phyloP scores from a whole-genome alignment of 257 asterid genomes.

The Euphrasia confusa region DNA sequence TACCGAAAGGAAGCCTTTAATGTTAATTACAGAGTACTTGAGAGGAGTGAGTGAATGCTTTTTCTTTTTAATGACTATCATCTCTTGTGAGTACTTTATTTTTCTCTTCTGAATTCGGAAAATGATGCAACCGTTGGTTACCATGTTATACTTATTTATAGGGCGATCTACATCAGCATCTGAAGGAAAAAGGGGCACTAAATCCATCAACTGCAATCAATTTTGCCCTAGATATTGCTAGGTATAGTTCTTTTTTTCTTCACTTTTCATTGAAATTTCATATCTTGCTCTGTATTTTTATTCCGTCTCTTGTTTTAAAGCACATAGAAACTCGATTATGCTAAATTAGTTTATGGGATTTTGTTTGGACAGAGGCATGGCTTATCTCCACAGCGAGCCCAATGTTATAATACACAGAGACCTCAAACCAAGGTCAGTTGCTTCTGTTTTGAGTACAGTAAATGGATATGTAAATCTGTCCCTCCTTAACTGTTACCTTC shows the following conservation, averaged over 20 bases:
- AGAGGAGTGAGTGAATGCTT: constrained; percentile 70
- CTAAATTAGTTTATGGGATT: constrained; percentile 21
- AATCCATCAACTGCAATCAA: constrained; percentile 66
- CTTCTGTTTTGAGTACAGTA: constrained; percentile 15
- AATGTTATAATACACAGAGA: constrained; percentile 95
- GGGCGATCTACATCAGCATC: constrained; percentile 97
- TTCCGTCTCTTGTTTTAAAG: constrained; percentile 9
- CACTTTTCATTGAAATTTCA: background rate
- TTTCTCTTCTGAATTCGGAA: background rate
- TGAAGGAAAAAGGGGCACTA: constrained; percentile 90
- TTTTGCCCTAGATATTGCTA: constrained; percentile 94
- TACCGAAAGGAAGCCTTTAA: constrained; percentile 85
- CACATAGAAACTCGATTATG: background rate
- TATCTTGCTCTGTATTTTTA: constrained; percentile 1
- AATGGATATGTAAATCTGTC: constrained; percentile 1
- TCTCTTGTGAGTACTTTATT: background rate
- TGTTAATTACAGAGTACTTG: constrained; percentile 91
- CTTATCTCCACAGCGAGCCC: constrained; percentile 97
- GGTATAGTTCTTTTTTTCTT: constrained; percentile 37
- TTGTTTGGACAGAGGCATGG: constrained; percentile 82
- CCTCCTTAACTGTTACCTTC: constrained; percentile 2
- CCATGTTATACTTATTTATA: constrained; percentile 27
- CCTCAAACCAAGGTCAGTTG: constrained; percentile 87
- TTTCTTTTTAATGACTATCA: background rate
- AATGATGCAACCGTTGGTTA: constrained; percentile 14